Evolutionary conservation across 2,329 filamentous ascomycete genomes (phyloP), one percentile per base, ranked within the genome.

Genomic region (Aspergillus tamarii): DNA sequence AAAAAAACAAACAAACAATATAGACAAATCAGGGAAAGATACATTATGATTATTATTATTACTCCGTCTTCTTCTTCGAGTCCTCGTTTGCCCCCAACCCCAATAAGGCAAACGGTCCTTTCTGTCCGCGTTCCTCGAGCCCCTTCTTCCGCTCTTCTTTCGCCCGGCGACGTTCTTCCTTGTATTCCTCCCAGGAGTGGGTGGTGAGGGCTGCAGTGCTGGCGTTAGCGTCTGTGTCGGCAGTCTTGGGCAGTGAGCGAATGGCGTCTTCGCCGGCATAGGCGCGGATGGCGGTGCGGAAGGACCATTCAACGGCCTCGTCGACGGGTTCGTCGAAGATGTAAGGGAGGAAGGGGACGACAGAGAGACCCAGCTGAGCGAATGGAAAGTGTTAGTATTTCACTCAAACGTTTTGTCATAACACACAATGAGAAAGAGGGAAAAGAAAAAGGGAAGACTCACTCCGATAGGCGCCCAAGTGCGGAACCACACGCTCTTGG

Each of bases 311-410:
- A 0, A 97, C 92, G 0, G 91, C 93, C 66, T 93, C 86, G 80
- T 98, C 95, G 8, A 99, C 93, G 0, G 95, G 94, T 77, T 96
- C 86, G 73, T 99, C 94, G 71, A 97, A 97, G 61, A 97, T 80
- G 63, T 85, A 89, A 0, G 94, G 94, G 62, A 97, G 78, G 77
- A 94, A 91, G 0, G 94, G 94, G 10, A 97, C 93, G 10, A 92
- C 84, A 0, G 89, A 81, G 39, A 93, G 81, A 72, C 88, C 88
- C 60, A 90, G 82, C 85, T 88, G 68, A 63, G 34, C 9, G 43
- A n/a, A 45, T 19, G 26, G 5, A 19, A 19, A 34, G 21, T 26
- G 21, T 14, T 53, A 53, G 28, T 26, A 19, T 12, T 32, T 7
- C 16, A 26, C 1, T 6, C 23, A 14, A 9, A 34, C 1, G 28